These are phyloP conservation scores for Cyathus pygmaeus DNA, from an alignment of 1,284 basidiomycete genomes.

Conservation along the genomic window DNA sequence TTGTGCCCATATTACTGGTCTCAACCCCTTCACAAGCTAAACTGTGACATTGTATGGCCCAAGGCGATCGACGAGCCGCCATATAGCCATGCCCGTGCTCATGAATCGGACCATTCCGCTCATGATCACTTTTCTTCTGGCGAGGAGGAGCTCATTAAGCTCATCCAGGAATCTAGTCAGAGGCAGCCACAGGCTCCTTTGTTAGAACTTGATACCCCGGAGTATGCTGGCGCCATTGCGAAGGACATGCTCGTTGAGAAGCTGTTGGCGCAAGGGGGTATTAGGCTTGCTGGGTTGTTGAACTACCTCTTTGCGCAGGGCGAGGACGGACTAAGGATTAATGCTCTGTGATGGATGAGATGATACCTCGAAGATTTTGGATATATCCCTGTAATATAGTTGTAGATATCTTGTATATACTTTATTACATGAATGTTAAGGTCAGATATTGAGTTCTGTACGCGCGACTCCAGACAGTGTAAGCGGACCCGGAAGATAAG, in stretches of 20 bases:
- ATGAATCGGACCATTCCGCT: background rate
- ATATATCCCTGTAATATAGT: too few species aligned
- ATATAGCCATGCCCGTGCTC: slow-evolving; percentile 30
- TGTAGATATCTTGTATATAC: too few species aligned
- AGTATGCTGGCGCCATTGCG: slow-evolving; percentile 78
- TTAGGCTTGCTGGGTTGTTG: slow-evolving; percentile 83
- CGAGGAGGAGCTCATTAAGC: background rate
- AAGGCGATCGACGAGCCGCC: slow-evolving; percentile 64
- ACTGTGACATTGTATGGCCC: slow-evolving; percentile 86
- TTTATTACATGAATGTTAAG: too few species aligned
- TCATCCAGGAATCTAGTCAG: background rate
- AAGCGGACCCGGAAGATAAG: too few species aligned
- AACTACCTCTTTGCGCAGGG: slow-evolving; percentile 72
- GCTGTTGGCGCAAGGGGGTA: slow-evolving; percentile 82
- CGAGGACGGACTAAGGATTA: background rate
- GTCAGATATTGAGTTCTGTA: too few species aligned
- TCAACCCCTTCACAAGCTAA: slow-evolving; percentile 73
- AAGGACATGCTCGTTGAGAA: slow-evolving; percentile 81
- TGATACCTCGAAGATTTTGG: too few species aligned
- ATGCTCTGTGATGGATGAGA: too few species aligned
- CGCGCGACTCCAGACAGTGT: too few species aligned
- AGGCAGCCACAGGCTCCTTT: background rate
- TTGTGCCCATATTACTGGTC: slow-evolving; percentile 87
- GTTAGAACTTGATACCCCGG: slow-evolving; percentile 83
- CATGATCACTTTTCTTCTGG: background rate